Percentiles rank a stretch among this genome's conserved stretches.
phyloP scores from a whole-genome alignment of 257 asterid genomes.

The Echium plantagineum region DNA sequence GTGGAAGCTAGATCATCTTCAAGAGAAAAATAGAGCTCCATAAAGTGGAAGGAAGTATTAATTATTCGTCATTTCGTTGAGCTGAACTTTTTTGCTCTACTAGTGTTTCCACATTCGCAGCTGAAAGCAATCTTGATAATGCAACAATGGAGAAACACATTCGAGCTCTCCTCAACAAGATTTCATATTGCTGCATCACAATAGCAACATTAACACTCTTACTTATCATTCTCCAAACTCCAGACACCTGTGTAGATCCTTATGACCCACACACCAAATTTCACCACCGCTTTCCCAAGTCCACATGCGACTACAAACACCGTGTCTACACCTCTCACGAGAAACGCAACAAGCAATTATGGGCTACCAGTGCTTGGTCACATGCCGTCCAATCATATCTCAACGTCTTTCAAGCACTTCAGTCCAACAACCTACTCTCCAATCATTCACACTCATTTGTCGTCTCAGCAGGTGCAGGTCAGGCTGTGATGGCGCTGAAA shows the following conservation, averaged over 20 bases:
- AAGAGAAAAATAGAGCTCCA: not conserved
- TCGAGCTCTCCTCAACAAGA: slow-evolving; percentile 42
- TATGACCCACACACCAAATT: slow-evolving; percentile 39
- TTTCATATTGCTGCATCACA: slow-evolving; percentile 46
- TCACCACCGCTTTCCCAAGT: slow-evolving; percentile 51
- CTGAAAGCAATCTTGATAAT: not conserved
- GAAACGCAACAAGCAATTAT: slow-evolving; percentile 59
- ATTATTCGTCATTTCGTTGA: not conserved
- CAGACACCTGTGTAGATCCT: slow-evolving; percentile 52
- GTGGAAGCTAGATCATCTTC: not conserved
- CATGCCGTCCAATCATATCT: slow-evolving; percentile 44
- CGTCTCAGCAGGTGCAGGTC: slow-evolving; percentile 88
- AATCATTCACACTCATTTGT: slow-evolving; percentile 48
- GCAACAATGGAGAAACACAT: slow-evolving; percentile 65
- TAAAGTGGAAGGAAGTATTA: not conserved
- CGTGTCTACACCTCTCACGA: slow-evolving; percentile 48
- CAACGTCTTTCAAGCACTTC: slow-evolving; percentile 37
- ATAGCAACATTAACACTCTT: slow-evolving; percentile 51
- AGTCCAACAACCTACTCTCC: slow-evolving; percentile 23
- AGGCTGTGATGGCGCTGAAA: slow-evolving; percentile 53
- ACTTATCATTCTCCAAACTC: slow-evolving; percentile 45
- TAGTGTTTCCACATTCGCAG: no score
- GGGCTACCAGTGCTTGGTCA: slow-evolving; percentile 74
- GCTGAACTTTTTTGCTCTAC: no score
- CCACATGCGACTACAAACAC: slow-evolving; percentile 72